phyloP scores from a whole-genome alignment of 164 flowering plant genomes.

The Aristolochia fimbriata region DNA sequence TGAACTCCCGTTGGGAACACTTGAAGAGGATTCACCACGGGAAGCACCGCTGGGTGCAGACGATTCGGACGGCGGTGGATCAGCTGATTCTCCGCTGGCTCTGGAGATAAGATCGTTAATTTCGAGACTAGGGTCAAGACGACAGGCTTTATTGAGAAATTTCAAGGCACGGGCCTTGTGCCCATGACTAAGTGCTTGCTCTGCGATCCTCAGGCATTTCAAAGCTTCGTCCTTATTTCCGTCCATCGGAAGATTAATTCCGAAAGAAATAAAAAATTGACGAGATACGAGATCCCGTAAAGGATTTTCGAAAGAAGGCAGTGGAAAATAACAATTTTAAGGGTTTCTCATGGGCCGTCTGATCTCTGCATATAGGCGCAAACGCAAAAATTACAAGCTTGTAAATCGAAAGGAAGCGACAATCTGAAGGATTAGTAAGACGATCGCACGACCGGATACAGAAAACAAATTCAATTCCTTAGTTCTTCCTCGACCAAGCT shows the following conservation, averaged over 20 bases:
- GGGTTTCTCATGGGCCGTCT: not conserved
- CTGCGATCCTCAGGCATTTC: constrained; percentile 66
- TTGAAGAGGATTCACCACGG: not conserved
- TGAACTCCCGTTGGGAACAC: constrained; percentile 1
- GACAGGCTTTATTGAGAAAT: constrained; percentile 64
- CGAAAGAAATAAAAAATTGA: not conserved
- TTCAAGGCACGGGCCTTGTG: constrained; percentile 63
- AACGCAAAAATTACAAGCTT: not conserved
- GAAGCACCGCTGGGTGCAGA: not conserved
- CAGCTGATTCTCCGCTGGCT: constrained; percentile 17
- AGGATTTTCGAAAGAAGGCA: not conserved
- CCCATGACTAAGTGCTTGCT: constrained; percentile 47
- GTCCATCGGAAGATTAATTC: constrained; percentile 25
- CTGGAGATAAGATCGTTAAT: constrained; percentile 50
- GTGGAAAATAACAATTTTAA: not conserved
- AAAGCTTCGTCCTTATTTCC: constrained; percentile 88
- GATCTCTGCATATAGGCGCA: not conserved
- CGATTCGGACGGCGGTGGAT: constrained; percentile 1
- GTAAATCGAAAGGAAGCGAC: not conserved
- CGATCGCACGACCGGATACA: no score
- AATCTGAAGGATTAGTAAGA: no score
- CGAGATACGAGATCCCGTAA: not conserved
- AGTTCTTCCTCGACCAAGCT: no score
- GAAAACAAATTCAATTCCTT: no score
- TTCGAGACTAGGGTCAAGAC: constrained; percentile 63